Evolutionary conservation across 192 early-diverging fungal species (phyloP).

Genomic region (Hyaloraphidium curvatum): DNA sequence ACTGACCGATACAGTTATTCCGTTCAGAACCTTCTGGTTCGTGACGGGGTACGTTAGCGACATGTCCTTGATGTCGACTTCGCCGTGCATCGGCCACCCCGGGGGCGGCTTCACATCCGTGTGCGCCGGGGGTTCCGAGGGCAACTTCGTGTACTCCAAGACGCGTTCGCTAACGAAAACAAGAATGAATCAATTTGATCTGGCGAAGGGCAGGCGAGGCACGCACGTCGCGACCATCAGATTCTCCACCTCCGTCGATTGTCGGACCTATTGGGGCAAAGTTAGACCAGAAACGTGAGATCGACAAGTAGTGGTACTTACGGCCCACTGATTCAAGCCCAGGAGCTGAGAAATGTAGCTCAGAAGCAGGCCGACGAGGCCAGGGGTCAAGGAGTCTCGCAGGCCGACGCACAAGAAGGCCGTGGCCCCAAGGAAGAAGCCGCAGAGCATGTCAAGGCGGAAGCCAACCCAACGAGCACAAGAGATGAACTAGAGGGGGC

Average conservation of each 20-base stretch:
- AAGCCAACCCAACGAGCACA: constrained; percentile 1
- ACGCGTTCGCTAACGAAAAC: not conserved
- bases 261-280: no score
- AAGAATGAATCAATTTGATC: not conserved
- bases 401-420: not conserved
- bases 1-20: not conserved
- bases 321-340: constrained; percentile 4
- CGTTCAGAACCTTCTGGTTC: not conserved
- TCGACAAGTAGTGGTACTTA: no score
- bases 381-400: not conserved
- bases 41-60: not conserved
- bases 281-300: no score
- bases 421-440: not conserved
- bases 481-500: not conserved
- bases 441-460: not conserved
- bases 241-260: constrained; percentile 3
- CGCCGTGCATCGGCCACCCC: not conserved
- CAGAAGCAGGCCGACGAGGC: not conserved
- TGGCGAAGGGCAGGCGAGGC: no score
- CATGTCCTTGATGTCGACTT: not conserved
- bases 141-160: constrained; percentile 1
- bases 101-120: not conserved
- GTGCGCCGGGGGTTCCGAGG: not conserved
- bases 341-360: not conserved
- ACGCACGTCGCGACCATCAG: not conserved